These are phyloP conservation scores for Rubia balearica DNA, from an alignment of 305 asterid species.

Conservation along the genomic window DNA sequence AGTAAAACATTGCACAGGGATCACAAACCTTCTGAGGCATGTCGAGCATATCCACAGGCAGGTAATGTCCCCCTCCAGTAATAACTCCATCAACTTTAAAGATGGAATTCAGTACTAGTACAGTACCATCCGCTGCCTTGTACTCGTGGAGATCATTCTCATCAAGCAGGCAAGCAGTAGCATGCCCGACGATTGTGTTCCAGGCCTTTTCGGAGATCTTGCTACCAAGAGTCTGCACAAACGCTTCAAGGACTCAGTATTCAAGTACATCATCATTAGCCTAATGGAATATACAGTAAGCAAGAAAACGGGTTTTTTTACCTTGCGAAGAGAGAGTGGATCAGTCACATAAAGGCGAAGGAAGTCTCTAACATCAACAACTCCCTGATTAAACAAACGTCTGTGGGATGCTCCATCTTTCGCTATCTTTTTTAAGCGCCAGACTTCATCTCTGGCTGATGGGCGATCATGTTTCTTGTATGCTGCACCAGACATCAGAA, in stretches of 20 bases:
- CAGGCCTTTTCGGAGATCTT: slow-evolving; percentile 50
- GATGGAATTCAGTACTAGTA: slow-evolving; percentile 48
- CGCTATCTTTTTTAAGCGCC: slow-evolving; percentile 81
- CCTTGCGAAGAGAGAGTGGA: slow-evolving; percentile 39
- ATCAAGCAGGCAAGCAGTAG: slow-evolving; percentile 40
- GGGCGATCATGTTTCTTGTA: slow-evolving; percentile 84
- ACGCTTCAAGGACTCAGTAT: slow-evolving; percentile 12
- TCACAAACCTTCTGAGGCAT: slow-evolving; percentile 50
- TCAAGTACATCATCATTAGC: slow-evolving; percentile 10
- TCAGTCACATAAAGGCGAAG: slow-evolving; percentile 38
- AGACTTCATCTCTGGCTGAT: slow-evolving; percentile 45
- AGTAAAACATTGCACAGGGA: background rate
- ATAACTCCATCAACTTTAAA: slow-evolving; percentile 48
- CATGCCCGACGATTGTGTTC: slow-evolving; percentile 59
- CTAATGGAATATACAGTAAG: too few relatives aligned
- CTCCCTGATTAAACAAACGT: slow-evolving; percentile 29
- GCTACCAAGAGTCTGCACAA: slow-evolving; percentile 43
- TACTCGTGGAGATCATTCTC: slow-evolving; percentile 40
- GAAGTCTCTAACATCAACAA: slow-evolving; percentile 47
- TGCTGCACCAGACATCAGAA: slow-evolving; percentile 31
- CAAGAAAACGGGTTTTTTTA: slow-evolving; percentile 27
- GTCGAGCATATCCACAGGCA: slow-evolving; percentile 33
- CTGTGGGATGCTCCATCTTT: slow-evolving; percentile 62
- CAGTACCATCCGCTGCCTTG: slow-evolving; percentile 26
- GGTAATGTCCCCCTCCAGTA: slow-evolving; percentile 47